Percentiles rank a stretch among this genome's conserved stretches.
phyloP scores from a whole-genome alignment of 2,329 filamentous ascomycete genomes.

The Fusarium anguioides region DNA sequence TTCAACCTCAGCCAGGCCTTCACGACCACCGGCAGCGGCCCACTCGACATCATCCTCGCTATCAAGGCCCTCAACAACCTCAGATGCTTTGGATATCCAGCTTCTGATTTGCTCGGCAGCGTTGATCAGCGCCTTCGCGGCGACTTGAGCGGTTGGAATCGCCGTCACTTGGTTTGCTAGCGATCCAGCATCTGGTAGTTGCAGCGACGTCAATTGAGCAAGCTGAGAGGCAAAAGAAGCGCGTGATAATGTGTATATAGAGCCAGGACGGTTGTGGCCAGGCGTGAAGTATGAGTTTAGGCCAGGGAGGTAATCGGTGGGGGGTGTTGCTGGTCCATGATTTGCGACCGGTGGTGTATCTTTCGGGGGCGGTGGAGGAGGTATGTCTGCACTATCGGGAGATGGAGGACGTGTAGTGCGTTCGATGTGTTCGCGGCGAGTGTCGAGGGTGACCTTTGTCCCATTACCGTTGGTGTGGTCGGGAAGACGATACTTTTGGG shows the following conservation, averaged over 20 bases:
- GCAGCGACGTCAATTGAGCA: conserved; percentile 89
- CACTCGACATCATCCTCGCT: conserved; percentile 98
- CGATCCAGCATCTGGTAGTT: conserved; percentile 85
- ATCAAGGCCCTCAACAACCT: conserved; percentile 88
- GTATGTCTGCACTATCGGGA: conserved; percentile 51
- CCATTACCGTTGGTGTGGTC: conserved; percentile 76
- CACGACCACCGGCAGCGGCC: conserved; percentile 87
- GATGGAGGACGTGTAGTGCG: conserved; percentile 57
- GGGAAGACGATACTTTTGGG: conserved; percentile 78
- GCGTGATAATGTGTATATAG: conserved; percentile 92
- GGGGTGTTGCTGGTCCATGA: conserved; percentile 44
- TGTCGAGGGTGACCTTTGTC: conserved; percentile 70
- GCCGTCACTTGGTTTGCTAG: conserved; percentile 85
- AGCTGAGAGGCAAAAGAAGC: conserved; percentile 94
- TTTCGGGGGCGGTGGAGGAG: conserved; percentile 55
- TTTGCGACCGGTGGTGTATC: conserved; percentile 53
- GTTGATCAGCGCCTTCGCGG: conserved; percentile 83
- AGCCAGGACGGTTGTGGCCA: conserved; percentile 77
- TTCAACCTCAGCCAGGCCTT: conserved; percentile 79
- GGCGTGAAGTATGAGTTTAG: conserved; percentile 74
- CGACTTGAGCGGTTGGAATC: conserved; percentile 86
- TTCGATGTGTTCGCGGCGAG: conserved; percentile 68
- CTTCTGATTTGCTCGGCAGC: conserved; percentile 92
- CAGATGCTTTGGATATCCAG: conserved; percentile 93
- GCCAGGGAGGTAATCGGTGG: conserved; percentile 61